phyloP scores from a whole-genome alignment of 2,329 filamentous ascomycete species.

The Hypoxylon sp. region DNA sequence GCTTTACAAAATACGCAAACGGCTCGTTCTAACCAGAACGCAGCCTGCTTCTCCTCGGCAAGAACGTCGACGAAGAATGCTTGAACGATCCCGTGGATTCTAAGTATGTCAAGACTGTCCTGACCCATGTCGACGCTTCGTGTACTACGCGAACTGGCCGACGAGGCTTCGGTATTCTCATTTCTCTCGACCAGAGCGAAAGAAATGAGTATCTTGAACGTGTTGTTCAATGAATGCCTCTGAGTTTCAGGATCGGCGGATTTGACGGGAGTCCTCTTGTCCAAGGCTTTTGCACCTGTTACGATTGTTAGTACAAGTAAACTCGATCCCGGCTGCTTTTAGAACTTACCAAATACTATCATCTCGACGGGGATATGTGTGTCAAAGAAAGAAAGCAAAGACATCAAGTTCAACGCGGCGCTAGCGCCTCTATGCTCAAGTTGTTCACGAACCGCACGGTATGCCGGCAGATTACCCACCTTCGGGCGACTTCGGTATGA shows the following conservation, averaged over 20 bases:
- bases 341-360: constrained; percentile 65
- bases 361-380: constrained; percentile 76
- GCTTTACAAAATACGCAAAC: constrained; percentile 63
- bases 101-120: constrained; percentile 64
- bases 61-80: constrained; percentile 65
- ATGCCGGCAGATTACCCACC: constrained; percentile 63
- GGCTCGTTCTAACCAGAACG: constrained; percentile 65
- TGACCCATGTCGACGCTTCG: constrained; percentile 57
- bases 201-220: constrained; percentile 63
- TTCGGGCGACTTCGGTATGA: constrained; percentile 69
- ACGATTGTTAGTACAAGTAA: constrained; percentile 26
- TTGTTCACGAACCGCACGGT: constrained; percentile 63
- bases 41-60: constrained; percentile 56
- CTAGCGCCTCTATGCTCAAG: constrained; percentile 60
- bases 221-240: constrained; percentile 60
- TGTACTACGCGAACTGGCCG: constrained; percentile 58
- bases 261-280: constrained; percentile 62
- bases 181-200: constrained; percentile 67
- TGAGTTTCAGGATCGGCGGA: constrained; percentile 56
- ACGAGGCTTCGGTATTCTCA: constrained; percentile 59
- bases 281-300: constrained; percentile 60
- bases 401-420: constrained; percentile 74
- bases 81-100: constrained; percentile 66
- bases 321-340: background rate
- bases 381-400: constrained; percentile 74